Evolutionary conservation across 768 basidiomycete genomes (phyloP), one percentile per base, ranked within the genome.

Genomic region (Cantharellus cinnabarinus): DNA sequence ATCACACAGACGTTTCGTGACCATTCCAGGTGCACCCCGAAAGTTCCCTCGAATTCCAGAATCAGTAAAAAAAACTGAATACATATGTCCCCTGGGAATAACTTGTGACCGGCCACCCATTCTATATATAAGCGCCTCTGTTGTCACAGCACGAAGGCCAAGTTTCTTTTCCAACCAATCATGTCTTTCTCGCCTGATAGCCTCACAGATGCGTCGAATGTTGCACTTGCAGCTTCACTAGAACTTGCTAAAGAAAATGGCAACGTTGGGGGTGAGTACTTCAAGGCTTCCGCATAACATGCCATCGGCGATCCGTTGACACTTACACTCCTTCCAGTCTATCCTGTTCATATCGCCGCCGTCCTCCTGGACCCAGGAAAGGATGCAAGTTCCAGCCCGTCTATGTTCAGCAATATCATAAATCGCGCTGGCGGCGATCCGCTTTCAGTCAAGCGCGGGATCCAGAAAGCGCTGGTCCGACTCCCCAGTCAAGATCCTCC

Each of bases 361-460:
- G 82, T 79, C 2, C 76, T 98, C 48, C 75, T 94, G 62, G 84
- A 87, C 60, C 88, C 89, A 73, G 73, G 2, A 68, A 72, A 41
- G 68, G 69, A 40, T 3, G 37, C 50, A 4, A 51, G 50, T 51
- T 53, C 44, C 68, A 71, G 3, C 37, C 60, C 37, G 73, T 64
- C 0, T 61, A 71, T 37, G 68, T 72, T 20, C 70, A 74, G 42
- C 80, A 86, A 5, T 74, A 83, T 88, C 2, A 77, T 93, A 41
- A 78, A 83, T 61, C 80, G 82, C 67, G 85, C 86, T 29, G 91
- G 93, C 3, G 89, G 86, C 37, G 89, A 93, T 66, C 78, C 82
- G 34, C 83, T 70, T 0, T 57, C 71, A 42, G 76, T 97, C 37
- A 79, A 79, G 63, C 81, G 91, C 44, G 77, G 74, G 4, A 67